Percentiles rank a stretch among this genome's conserved stretches.
These are phyloP conservation scores for Diaporthe sp. DNA, from an alignment of 2,329 filamentous ascomycete species.

Conservation along the genomic window DNA sequence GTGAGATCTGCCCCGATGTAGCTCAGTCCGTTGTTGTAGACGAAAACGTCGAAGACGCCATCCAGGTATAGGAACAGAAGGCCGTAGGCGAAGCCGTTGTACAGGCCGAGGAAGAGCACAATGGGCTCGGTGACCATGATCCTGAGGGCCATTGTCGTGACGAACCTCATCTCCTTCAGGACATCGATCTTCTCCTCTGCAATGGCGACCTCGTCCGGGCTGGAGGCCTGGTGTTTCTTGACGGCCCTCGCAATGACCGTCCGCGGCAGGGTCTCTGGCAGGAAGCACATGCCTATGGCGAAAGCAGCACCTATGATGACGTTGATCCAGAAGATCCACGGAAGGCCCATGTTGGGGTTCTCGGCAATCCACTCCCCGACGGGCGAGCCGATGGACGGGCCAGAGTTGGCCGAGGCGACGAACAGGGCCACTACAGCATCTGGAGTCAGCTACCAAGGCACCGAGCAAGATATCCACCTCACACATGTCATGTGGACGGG, in stretches of 20 bases:
- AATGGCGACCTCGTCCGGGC: conserved; percentile 50
- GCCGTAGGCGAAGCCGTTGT: conserved; percentile 59
- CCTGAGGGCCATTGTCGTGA: conserved; percentile 57
- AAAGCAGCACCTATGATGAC: conserved; percentile 56
- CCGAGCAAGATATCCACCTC: neutral
- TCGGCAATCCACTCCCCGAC: conserved; percentile 56
- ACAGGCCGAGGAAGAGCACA: conserved; percentile 55
- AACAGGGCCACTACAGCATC: conserved; percentile 54
- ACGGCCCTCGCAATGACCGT: conserved; percentile 54
- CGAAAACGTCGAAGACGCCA: conserved; percentile 59
- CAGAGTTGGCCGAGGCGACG: conserved; percentile 56
- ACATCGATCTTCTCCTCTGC: conserved; percentile 53
- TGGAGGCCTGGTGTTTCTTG: conserved; percentile 49
- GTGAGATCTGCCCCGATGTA: conserved; percentile 56
- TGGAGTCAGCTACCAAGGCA: neutral
- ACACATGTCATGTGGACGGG: neutral
- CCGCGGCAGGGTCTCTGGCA: conserved; percentile 57
- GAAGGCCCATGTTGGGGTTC: conserved; percentile 53
- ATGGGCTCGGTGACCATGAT: conserved; percentile 60
- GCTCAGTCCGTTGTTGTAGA: conserved; percentile 57
- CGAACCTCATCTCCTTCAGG: conserved; percentile 55
- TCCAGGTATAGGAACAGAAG: conserved; percentile 59
- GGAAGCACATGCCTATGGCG: conserved; percentile 52
- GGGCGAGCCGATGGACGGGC: conserved; percentile 56
- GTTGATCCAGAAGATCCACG: conserved; percentile 59